These are phyloP conservation scores for Coffea canephora DNA, from an alignment of 257 asterid species.

Conservation along the genomic window DNA sequence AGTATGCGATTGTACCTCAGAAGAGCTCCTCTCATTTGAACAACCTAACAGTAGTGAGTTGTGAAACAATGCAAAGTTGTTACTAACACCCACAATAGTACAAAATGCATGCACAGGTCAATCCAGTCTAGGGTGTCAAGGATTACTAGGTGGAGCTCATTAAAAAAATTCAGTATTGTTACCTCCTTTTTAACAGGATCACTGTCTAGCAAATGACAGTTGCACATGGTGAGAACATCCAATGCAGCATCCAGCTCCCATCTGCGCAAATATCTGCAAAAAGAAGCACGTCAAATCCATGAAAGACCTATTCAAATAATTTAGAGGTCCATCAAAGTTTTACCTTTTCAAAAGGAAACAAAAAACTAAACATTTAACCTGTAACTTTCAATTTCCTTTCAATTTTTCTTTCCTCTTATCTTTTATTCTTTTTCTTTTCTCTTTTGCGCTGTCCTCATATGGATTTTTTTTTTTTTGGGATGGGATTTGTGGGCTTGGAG, in stretches of 20 bases:
- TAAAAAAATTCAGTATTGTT: conserved; percentile 24
- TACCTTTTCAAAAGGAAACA: neutral
- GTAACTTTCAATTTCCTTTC: neutral
- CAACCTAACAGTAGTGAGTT: conserved; percentile 44
- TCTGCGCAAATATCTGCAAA: conserved; percentile 63
- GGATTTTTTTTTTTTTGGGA: neutral
- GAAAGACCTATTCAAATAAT: no score
- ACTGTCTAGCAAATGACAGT: conserved; percentile 69
- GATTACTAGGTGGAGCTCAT: conserved; percentile 4
- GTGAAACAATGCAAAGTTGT: neutral
- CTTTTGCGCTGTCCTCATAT: neutral
- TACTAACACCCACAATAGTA: conserved; percentile 1
- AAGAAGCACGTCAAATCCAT: conserved; percentile 6
- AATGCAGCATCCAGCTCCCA: conserved; percentile 97
- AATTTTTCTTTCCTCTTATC: neutral
- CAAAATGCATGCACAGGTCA: neutral
- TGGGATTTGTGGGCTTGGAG: no score
- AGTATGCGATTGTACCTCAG: conserved; percentile 83
- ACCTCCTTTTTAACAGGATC: conserved; percentile 79
- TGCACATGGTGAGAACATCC: conserved; percentile 94
- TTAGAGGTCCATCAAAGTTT: neutral
- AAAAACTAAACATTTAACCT: neutral
- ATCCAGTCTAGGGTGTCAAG: conserved; percentile 3
- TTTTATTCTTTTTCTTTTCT: neutral
- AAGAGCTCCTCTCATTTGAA: conserved; percentile 82